A percentile compares a stretch with the other conserved stretches of the same genome.
Evolutionary conservation across 257 asterid species (phyloP).

Genomic region (Perilla frutescens): DNA sequence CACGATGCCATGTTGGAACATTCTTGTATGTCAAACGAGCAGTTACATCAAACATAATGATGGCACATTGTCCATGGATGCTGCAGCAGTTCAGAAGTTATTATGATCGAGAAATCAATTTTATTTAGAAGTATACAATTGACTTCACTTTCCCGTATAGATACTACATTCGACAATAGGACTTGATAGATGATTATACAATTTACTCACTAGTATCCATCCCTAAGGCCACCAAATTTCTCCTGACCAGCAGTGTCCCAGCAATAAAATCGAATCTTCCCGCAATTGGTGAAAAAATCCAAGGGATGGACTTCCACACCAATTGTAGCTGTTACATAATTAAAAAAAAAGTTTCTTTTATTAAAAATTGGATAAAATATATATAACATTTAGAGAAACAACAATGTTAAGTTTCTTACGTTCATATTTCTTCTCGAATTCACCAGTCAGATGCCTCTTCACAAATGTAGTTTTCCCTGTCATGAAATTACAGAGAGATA

Average conservation of each 20-base stretch:
- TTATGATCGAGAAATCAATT: neutral
- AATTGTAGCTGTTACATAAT: conserved; percentile 63
- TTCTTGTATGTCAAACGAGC: conserved; percentile 93
- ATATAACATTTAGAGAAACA: neutral
- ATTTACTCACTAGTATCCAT: conserved; percentile 86
- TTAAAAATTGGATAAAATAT: neutral
- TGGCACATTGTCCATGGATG: conserved; percentile 93
- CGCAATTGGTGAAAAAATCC: conserved; percentile 83
- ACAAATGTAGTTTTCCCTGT: conserved; percentile 89
- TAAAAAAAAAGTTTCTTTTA: neutral
- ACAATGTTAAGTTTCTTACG: conserved; percentile 50
- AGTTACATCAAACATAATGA: conserved; percentile 91
- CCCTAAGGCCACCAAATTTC: conserved; percentile 94
- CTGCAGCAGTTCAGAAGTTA: conserved; percentile 45
- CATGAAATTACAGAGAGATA: neutral
- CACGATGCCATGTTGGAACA: conserved; percentile 97
- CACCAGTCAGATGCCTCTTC: conserved; percentile 92
- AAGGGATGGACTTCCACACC: conserved; percentile 94
- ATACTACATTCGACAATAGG: neutral
- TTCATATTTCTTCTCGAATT: conserved; percentile 92
- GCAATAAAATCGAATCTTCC: conserved; percentile 80
- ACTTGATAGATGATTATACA: neutral
- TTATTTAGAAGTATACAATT: neutral
- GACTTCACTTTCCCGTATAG: neutral
- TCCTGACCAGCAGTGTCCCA: conserved; percentile 99